A percentile compares a stretch with the other conserved stretches of the same genome.
Conservation (phyloP, 2,329 filamentous ascomycete species). For the Apiospora rasikravindrae region DNA sequence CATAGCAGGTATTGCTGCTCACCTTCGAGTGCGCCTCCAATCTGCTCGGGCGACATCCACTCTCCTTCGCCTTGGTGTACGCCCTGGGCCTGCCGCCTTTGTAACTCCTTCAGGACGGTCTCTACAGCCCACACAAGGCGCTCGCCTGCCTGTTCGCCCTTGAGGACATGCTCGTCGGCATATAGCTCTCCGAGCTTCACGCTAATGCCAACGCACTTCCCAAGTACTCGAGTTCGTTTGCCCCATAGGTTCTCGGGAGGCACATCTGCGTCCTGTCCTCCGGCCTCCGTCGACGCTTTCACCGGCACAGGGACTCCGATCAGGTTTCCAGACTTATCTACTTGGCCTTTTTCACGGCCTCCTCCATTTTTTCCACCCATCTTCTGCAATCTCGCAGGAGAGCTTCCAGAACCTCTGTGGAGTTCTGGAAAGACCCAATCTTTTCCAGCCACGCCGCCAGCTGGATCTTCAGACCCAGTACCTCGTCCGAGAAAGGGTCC, state of each 20-base stretch:
- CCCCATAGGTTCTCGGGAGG: slow-evolving; percentile 56
- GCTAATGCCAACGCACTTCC: slow-evolving; percentile 75
- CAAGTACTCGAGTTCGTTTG: slow-evolving; percentile 70
- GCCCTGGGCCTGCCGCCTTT: slow-evolving; percentile 69
- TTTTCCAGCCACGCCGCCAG: slow-evolving; percentile 81
- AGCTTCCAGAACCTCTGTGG: slow-evolving; percentile 80
- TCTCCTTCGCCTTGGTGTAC: slow-evolving; percentile 72
- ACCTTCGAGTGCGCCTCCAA: slow-evolving; percentile 77
- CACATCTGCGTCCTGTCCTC: slow-evolving; percentile 33
- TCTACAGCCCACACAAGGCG: slow-evolving; percentile 82
- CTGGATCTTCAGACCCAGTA: slow-evolving; percentile 87
- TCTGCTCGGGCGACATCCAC: slow-evolving; percentile 73
- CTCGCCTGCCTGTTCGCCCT: slow-evolving; percentile 76
- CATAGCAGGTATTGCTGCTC: slow-evolving; percentile 28
- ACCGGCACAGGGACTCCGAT: slow-evolving; percentile 30
- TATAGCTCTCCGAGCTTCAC: slow-evolving; percentile 89
- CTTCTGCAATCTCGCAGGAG: slow-evolving; percentile 70
- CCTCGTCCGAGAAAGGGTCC: slow-evolving; percentile 89
- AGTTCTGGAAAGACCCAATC: slow-evolving; percentile 70
- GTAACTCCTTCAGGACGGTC: slow-evolving; percentile 75
- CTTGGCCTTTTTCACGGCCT: slow-evolving; percentile 51
- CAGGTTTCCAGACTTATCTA: slow-evolving; percentile 47
- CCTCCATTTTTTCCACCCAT: slow-evolving; percentile 63
- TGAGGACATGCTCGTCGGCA: slow-evolving; percentile 73
- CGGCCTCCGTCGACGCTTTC: neutral